Conservation (phyloP, 805 yeast genomes). For the Pichia nakasei region DNA sequence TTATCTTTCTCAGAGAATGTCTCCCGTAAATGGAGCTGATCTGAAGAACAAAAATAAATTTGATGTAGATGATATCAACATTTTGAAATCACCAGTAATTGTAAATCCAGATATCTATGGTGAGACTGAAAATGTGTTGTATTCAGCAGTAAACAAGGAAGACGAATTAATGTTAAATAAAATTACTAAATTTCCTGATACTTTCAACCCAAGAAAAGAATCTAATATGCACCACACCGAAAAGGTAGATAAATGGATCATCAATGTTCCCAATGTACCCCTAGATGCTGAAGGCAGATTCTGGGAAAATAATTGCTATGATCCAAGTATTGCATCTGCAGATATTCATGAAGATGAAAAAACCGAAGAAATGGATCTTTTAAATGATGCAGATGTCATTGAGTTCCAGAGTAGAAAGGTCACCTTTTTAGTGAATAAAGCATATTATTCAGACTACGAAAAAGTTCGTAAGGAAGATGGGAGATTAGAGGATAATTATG, state of each 20-base stretch:
- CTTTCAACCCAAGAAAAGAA: constrained; percentile 54
- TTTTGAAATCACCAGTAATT: neutral
- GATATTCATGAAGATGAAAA: constrained; percentile 12
- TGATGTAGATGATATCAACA: neutral
- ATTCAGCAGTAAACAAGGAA: too few relatives aligned
- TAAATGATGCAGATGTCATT: constrained; percentile 37
- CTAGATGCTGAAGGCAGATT: constrained; percentile 14
- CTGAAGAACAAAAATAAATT: neutral
- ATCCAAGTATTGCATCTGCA: constrained; percentile 32
- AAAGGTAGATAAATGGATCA: constrained; percentile 59
- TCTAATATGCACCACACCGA: constrained; percentile 58
- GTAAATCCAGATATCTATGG: neutral
- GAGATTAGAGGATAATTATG: neutral
- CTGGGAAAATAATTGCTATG: constrained; percentile 41
- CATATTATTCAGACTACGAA: constrained; percentile 28
- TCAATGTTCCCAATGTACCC: constrained; percentile 40
- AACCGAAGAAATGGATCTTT: constrained; percentile 19
- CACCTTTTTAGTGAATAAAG: constrained; percentile 34
- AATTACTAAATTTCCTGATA: constrained; percentile 30
- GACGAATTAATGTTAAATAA: neutral
- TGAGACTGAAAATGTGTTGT: neutral
- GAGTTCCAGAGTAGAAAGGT: constrained; percentile 47
- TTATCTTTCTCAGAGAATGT: neutral
- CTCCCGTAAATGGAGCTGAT: neutral
- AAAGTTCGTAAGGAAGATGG: constrained; percentile 7